Evolutionary conservation across 805 yeast genomes (phyloP).

Genomic region (Kurtzmaniella cleridarum): DNA sequence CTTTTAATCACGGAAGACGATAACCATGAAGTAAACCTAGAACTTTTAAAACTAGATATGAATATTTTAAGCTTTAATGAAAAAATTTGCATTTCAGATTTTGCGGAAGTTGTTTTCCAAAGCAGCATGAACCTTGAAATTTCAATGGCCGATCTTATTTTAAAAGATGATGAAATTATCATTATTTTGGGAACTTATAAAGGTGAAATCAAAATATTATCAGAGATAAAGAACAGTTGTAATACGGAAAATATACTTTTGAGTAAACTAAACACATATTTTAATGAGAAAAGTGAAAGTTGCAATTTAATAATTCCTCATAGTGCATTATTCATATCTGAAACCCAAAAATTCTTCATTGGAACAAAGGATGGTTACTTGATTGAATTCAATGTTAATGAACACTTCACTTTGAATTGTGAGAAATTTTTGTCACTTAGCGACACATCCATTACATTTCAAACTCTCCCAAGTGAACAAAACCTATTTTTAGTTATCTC

Average conservation of each 20-base stretch:
- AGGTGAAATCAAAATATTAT: constrained; percentile 8
- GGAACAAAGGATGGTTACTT: constrained; percentile 32
- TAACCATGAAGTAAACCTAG: background rate
- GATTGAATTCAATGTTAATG: constrained; percentile 6
- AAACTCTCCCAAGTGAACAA: constrained; percentile 10
- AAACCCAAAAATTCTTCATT: constrained; percentile 11
- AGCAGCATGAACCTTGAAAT: background rate
- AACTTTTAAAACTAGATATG: background rate
- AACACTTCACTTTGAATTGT: constrained; percentile 5
- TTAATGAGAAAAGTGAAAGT: background rate
- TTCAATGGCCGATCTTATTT: constrained; percentile 1
- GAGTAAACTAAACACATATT: constrained; percentile 6
- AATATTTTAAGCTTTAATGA: background rate
- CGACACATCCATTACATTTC: constrained; percentile 19
- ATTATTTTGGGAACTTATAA: constrained; percentile 15
- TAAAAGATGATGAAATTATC: background rate
- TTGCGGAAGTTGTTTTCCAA: background rate
- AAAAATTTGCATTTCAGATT: background rate
- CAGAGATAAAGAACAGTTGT: background rate
- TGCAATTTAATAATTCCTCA: constrained; percentile 15
- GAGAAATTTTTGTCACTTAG: constrained; percentile 19
- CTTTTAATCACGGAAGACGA: constrained; percentile 2
- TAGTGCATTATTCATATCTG: constrained; percentile 8
- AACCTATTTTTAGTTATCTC: constrained; percentile 20
- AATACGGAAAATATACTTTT: background rate